phyloP scores from a whole-genome alignment of 352 stramenopile genomes.

The Pythium myriotylum region DNA sequence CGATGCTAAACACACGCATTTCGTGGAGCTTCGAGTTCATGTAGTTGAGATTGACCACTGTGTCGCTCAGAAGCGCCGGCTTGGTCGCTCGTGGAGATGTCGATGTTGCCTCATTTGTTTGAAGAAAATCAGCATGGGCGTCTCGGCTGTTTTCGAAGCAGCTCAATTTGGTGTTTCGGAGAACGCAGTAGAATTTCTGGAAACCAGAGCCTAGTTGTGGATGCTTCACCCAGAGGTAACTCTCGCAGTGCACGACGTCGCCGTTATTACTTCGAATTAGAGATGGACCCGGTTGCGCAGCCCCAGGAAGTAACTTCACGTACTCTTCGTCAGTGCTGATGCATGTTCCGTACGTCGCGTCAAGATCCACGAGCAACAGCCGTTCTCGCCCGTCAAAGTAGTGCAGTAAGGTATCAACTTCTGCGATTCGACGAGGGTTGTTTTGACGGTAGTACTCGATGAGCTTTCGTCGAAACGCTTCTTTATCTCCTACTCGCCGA shows the following conservation, averaged over 20 bases:
- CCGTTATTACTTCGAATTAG: neutral
- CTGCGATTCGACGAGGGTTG: constrained; percentile 85
- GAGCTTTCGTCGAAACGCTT: constrained; percentile 45
- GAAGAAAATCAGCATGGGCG: constrained; percentile 14
- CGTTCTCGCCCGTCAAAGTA: constrained; percentile 64
- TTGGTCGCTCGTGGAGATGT: neutral
- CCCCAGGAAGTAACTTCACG: constrained; percentile 12
- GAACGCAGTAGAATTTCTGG: constrained; percentile 30
- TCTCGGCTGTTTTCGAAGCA: constrained; percentile 31
- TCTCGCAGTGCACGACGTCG: constrained; percentile 13
- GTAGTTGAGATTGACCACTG: constrained; percentile 24
- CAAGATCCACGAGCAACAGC: constrained; percentile 59
- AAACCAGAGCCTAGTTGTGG: constrained; percentile 17
- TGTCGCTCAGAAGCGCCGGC: constrained; percentile 14
- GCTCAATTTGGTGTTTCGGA: constrained; percentile 19
- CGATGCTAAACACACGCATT: constrained; percentile 31
- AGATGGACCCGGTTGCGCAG: neutral
- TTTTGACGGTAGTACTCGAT: constrained; percentile 91
- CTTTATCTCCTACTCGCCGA: neutral
- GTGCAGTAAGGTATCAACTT: constrained; percentile 72
- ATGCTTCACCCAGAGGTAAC: constrained; percentile 34
- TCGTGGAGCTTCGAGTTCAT: constrained; percentile 30
- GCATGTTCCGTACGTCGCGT: constrained; percentile 59
- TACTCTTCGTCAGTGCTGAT: constrained; percentile 40
- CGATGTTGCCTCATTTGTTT: neutral